These are phyloP conservation scores for Sphaerulina musiva DNA, from an alignment of 2,329 filamentous ascomycete species.

Conservation along the genomic window DNA sequence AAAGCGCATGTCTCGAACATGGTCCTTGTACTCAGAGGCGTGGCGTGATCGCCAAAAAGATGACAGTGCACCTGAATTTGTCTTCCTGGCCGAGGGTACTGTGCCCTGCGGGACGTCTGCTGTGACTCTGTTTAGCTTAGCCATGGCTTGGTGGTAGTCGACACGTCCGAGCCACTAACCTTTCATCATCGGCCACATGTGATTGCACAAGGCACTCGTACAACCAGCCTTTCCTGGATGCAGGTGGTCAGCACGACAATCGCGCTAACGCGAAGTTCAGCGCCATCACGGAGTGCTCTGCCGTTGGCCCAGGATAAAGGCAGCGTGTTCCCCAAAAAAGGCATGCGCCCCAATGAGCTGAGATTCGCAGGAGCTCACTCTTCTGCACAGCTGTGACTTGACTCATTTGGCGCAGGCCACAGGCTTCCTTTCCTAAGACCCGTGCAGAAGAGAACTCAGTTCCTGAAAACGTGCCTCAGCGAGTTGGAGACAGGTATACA, in stretches of 20 bases:
- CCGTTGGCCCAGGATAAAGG: neutral
- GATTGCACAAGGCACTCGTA: neutral
- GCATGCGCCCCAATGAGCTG: too few relatives aligned
- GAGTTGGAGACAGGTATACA: conserved; percentile 54
- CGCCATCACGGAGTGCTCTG: neutral
- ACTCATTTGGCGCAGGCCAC: too few relatives aligned
- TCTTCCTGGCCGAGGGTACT: neutral
- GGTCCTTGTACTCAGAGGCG: neutral
- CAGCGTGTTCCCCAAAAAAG: neutral
- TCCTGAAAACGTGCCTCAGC: conserved; percentile 61
- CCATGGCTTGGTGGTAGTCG: neutral
- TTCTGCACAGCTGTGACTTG: too few relatives aligned
- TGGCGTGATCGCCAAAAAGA: neutral
- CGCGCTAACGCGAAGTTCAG: neutral
- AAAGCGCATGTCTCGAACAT: neutral
- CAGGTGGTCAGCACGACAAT: neutral
- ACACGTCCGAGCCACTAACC: neutral
- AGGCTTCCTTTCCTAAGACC: neutral
- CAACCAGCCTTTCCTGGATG: neutral
- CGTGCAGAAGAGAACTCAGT: neutral
- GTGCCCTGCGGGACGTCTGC: neutral
- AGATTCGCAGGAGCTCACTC: too few relatives aligned
- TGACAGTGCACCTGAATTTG: neutral
- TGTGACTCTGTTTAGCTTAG: neutral
- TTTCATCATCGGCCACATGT: neutral